phyloP scores from a whole-genome alignment of 345 rosid species.

The Eucalyptus fibrosa region DNA sequence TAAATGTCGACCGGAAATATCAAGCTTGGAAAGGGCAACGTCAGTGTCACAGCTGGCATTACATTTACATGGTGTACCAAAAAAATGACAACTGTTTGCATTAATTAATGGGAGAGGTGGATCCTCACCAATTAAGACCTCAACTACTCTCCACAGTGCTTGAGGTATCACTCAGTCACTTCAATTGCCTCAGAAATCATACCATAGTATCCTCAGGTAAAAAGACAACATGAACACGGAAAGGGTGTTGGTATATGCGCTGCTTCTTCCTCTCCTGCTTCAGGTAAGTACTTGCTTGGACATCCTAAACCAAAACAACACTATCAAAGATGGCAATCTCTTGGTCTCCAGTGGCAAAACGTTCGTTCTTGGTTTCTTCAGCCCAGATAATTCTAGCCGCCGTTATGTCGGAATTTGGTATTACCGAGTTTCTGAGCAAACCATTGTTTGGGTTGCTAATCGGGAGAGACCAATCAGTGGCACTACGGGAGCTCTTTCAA shows the following conservation, averaged over 20 bases:
- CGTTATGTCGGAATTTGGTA: slow-evolving; percentile 81
- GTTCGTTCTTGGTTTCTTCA: slow-evolving; percentile 64
- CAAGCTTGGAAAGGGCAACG: neutral
- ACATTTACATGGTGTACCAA: neutral
- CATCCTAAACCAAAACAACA: slow-evolving; percentile 4
- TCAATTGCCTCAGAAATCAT: neutral
- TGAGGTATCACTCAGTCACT: neutral
- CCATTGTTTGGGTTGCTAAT: slow-evolving; percentile 78
- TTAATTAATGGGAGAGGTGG: neutral
- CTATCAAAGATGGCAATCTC: slow-evolving; percentile 31
- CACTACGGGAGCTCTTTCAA: slow-evolving; percentile 18
- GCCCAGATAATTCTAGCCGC: slow-evolving; percentile 24
- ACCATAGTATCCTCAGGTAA: neutral
- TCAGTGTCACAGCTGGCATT: neutral
- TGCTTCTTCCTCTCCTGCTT: slow-evolving; percentile 1
- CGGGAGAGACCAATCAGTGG: slow-evolving; percentile 39
- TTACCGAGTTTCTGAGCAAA: slow-evolving; percentile 18
- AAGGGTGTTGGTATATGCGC: neutral
- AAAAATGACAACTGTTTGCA: neutral
- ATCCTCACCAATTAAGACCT: neutral
- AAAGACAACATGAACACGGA: neutral
- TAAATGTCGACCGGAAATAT: neutral
- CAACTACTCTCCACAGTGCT: neutral
- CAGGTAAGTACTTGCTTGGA: neutral
- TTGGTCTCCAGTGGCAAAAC: slow-evolving; percentile 17